phyloP scores from a whole-genome alignment of 257 asterid species.

The Ilex aquifolium region DNA sequence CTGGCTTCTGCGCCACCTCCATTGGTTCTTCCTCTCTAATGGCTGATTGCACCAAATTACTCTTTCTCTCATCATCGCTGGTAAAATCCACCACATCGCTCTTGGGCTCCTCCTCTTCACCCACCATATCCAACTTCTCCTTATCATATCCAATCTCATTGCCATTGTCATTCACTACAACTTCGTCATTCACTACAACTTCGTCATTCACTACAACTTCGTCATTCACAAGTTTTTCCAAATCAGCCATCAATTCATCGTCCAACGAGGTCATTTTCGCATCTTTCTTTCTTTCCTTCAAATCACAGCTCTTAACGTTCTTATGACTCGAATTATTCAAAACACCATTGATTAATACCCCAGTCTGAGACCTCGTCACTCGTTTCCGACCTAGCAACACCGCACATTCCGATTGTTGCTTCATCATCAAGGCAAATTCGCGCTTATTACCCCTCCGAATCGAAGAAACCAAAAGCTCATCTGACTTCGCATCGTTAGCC shows the following conservation, averaged over 20 bases:
- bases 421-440: slow-evolving; percentile 74
- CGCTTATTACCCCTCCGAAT: slow-evolving; percentile 81
- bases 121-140: not conserved
- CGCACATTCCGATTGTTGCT: slow-evolving; percentile 52
- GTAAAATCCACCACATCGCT: slow-evolving; percentile 28
- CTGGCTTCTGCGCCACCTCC: slow-evolving; percentile 6
- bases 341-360: slow-evolving; percentile 5
- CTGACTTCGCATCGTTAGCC: slow-evolving; percentile 41
- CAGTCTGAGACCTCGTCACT: slow-evolving; percentile 64
- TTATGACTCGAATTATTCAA: slow-evolving; percentile 16
- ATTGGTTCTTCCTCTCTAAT: not conserved
- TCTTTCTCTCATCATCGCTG: slow-evolving; percentile 22
- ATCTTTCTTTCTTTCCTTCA: slow-evolving; percentile 33
- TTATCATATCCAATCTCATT: no score
- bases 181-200: slow-evolving; percentile 22
- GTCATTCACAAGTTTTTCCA: slow-evolving; percentile 15
- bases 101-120: slow-evolving; percentile 30
- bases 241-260: slow-evolving; percentile 6
- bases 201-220: slow-evolving; percentile 3
- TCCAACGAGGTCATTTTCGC: not conserved
- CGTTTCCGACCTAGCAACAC: slow-evolving; percentile 45
- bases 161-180: no score
- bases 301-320: slow-evolving; percentile 16
- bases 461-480: slow-evolving; percentile 49
- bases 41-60: not conserved